Conservation (phyloP, 179 eudicot genomes). For the Spergularia azorica region DNA sequence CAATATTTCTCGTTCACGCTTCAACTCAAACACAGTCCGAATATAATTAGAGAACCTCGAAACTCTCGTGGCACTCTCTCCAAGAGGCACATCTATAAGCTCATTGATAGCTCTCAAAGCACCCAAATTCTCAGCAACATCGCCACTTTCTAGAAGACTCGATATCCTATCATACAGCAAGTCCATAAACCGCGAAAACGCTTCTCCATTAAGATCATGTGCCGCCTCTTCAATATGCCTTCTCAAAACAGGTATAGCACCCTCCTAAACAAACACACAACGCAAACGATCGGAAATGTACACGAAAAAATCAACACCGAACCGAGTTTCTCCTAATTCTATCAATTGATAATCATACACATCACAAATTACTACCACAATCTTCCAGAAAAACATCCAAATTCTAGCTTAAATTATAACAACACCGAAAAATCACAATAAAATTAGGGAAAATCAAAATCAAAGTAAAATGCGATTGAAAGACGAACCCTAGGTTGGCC, state of each 20-base stretch:
- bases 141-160: slow-evolving; percentile 71
- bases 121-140: slow-evolving; percentile 85
- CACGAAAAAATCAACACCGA: too few relatives aligned
- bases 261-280: slow-evolving; percentile 54
- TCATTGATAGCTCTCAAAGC: slow-evolving; percentile 93
- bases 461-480: neutral
- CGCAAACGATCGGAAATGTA: neutral
- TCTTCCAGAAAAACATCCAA: neutral
- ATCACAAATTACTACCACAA: neutral
- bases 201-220: slow-evolving; percentile 86
- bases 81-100: slow-evolving; percentile 80
- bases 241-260: slow-evolving; percentile 76
- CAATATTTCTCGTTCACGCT: slow-evolving; percentile 84
- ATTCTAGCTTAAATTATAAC: neutral
- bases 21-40: slow-evolving; percentile 76
- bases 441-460: neutral
- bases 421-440: neutral
- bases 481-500: slow-evolving; percentile 67
- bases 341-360: too few relatives aligned
- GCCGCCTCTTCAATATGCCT: slow-evolving; percentile 87
- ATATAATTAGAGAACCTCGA: slow-evolving; percentile 79
- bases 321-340: too few relatives aligned
- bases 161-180: slow-evolving; percentile 86
- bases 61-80: slow-evolving; percentile 90
- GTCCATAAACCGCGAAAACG: slow-evolving; percentile 92